Evolutionary conservation across 1,139 yeast genomes (phyloP).

Genomic region (Nadsonia commutata): DNA sequence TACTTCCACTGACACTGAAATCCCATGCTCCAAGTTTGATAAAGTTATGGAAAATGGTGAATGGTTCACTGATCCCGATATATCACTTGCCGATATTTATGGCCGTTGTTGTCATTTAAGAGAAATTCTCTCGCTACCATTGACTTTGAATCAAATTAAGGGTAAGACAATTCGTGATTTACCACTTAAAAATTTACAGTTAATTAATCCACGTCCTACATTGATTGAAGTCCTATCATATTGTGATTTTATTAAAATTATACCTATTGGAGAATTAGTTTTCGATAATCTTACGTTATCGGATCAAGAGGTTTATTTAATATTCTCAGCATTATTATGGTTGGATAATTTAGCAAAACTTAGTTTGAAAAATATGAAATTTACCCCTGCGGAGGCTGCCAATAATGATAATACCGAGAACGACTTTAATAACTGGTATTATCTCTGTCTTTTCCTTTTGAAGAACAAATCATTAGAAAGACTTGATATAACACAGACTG

Average conservation of each 20-base stretch:
- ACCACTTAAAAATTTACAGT: slow-evolving; percentile 62
- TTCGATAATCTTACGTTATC: slow-evolving; percentile 74
- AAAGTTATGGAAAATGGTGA: too few relatives aligned
- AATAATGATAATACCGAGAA: slow-evolving; percentile 35
- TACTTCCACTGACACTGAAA: too few relatives aligned
- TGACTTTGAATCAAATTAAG: slow-evolving; percentile 70
- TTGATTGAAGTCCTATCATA: slow-evolving; percentile 77
- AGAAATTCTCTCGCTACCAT: slow-evolving; percentile 85
- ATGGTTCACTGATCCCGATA: too few relatives aligned
- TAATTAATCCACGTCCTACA: slow-evolving; percentile 83
- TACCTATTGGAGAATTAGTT: slow-evolving; percentile 61
- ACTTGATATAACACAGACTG: slow-evolving; percentile 38
- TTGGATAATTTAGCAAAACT: slow-evolving; percentile 52
- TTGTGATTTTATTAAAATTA: slow-evolving; percentile 72
- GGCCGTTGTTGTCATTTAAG: slow-evolving; percentile 87
- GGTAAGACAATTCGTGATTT: slow-evolving; percentile 35
- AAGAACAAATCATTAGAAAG: slow-evolving; percentile 43
- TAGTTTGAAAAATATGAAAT: slow-evolving; percentile 63
- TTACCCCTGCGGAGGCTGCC: slow-evolving; percentile 29
- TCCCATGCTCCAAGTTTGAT: too few relatives aligned
- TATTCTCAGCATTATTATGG: slow-evolving; percentile 46
- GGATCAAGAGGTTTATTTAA: slow-evolving; percentile 62
- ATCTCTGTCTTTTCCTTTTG: slow-evolving; percentile 56
- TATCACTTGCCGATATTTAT: too few relatives aligned
- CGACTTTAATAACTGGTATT: slow-evolving; percentile 57